Evolutionary conservation across 257 asterid species (phyloP), one percentile per base, ranked within the genome.

Genomic region (Catharanthus roseus): DNA sequence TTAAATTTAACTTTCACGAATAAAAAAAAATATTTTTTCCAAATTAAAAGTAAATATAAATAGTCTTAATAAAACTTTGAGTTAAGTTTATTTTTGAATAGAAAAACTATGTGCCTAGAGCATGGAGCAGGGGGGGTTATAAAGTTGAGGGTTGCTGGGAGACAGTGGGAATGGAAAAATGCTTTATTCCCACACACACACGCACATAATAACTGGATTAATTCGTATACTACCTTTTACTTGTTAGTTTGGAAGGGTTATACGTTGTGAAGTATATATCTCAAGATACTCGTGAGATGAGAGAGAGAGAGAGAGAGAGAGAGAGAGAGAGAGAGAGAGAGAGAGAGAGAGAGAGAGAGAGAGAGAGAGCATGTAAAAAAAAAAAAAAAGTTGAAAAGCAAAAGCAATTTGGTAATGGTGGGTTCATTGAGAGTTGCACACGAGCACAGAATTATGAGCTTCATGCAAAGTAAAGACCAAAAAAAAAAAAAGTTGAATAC

Each of bases 221-320:
- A 51, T n/a, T n/a, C n/a, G n/a, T n/a, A n/a, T 29, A 26, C 13
- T 49, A 38, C 42, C 77, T 66, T 75, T 74, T n/a, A n/a, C n/a
- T n/a, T n/a, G n/a, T 76, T 75, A 53, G 68, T 18, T 78, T 67
- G 76, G 79, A 15, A 72, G 77, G 82, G 82, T 78, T 70, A 82
- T 74, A 74, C 73, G 41, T 45, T 71, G 38, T 70, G n/a, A n/a
- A n/a, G 8, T 38, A 38, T 38, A 3, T 38, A 38, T 38, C 69
- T 76, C 95, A 85, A 79, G 90, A 82, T 49, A 80, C 95, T 71
- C 83, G 92, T 88, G 95, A 85, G n/a, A n/a, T n/a, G n/a, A n/a
- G n/a, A n/a, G n/a, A n/a, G n/a, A n/a, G n/a, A n/a, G n/a, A n/a
- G n/a, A n/a, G n/a, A n/a, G n/a, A n/a, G n/a, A n/a, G n/a, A n/a